A percentile compares a stretch with the other conserved stretches of the same genome.
Conservation (phyloP, 139 green algal species). For the Raphidocelis subcapitata region DNA sequence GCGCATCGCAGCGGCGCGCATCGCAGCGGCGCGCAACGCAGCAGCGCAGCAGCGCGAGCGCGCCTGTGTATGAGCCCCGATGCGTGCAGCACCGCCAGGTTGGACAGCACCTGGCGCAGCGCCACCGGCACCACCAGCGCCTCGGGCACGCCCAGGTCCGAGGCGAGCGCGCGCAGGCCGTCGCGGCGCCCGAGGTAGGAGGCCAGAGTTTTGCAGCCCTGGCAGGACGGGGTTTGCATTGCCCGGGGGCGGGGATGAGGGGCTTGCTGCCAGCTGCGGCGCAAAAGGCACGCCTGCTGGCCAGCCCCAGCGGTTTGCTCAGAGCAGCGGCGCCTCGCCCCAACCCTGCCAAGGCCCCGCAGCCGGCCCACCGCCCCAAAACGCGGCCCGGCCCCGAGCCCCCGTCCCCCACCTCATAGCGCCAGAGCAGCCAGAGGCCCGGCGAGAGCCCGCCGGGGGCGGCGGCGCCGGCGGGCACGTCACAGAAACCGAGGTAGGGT, state of each 20-base stretch:
- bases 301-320: too few relatives aligned
- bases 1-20: too few relatives aligned
- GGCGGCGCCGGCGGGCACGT: conserved; percentile 54
- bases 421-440: conserved; percentile 85
- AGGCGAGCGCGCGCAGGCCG: conserved; percentile 57
- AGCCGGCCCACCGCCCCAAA: too few relatives aligned
- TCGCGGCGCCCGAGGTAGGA: conserved; percentile 82
- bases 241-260: too few relatives aligned
- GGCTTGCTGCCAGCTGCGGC: too few relatives aligned
- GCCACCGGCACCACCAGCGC: conserved; percentile 58
- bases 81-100: conserved; percentile 69
- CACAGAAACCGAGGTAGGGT: conserved; percentile 73
- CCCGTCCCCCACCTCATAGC: too few relatives aligned
- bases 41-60: background rate
- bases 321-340: too few relatives aligned
- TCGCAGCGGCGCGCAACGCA: background rate
- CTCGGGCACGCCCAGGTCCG: conserved; percentile 62
- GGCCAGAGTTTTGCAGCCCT: conserved; percentile 59
- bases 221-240: too few relatives aligned
- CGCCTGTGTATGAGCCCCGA: conserved; percentile 79
- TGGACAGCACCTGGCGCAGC: conserved; percentile 77
- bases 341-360: too few relatives aligned
- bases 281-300: too few relatives aligned
- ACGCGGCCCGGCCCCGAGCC: too few relatives aligned
- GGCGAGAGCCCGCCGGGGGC: conserved; percentile 49